phyloP scores from a whole-genome alignment of 2,329 filamentous ascomycete species.

The Ophiocordyceps camponoti-rufipedis region DNA sequence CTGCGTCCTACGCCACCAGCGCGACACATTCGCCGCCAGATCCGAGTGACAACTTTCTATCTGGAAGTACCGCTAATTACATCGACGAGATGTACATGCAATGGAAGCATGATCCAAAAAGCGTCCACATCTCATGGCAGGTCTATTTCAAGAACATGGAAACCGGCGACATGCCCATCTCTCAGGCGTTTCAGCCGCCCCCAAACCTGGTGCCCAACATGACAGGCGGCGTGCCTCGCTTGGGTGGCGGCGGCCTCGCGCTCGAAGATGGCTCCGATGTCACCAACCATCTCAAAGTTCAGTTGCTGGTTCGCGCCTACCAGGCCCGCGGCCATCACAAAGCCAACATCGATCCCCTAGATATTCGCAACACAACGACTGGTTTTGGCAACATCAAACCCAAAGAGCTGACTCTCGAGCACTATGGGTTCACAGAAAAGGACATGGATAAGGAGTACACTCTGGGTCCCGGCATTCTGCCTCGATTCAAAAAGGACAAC shows the following conservation, averaged over 20 bases:
- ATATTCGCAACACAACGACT: slow-evolving; percentile 60
- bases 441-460: slow-evolving; percentile 85
- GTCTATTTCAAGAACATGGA: slow-evolving; percentile 99
- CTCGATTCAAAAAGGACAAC: slow-evolving; percentile 74
- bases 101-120: slow-evolving; percentile 86
- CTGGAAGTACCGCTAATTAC: slow-evolving; percentile 94
- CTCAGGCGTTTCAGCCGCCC: slow-evolving; percentile 89
- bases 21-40: slow-evolving; percentile 42
- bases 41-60: slow-evolving; percentile 88
- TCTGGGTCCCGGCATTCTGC: slow-evolving; percentile 85
- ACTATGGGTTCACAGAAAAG: slow-evolving; percentile 90
- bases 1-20: slow-evolving; percentile 34
- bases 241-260: slow-evolving; percentile 47
- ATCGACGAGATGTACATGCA: slow-evolving; percentile 99
- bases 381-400: slow-evolving; percentile 76
- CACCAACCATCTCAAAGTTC: slow-evolving; percentile 93
- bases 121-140: slow-evolving; percentile 96
- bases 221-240: slow-evolving; percentile 56
- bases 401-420: slow-evolving; percentile 79
- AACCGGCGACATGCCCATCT: slow-evolving; percentile 91
- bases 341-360: slow-evolving; percentile 89
- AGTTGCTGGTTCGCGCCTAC: slow-evolving; percentile 91
- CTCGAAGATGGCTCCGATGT: slow-evolving; percentile 60
- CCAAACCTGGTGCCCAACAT: slow-evolving; percentile 77
- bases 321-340: slow-evolving; percentile 97